Percentiles rank a stretch among this genome's conserved stretches.
These are phyloP conservation scores for Stachybotrys chlorohalonatus DNA, from an alignment of 2,329 filamentous ascomycete genomes.

Conservation along the genomic window DNA sequence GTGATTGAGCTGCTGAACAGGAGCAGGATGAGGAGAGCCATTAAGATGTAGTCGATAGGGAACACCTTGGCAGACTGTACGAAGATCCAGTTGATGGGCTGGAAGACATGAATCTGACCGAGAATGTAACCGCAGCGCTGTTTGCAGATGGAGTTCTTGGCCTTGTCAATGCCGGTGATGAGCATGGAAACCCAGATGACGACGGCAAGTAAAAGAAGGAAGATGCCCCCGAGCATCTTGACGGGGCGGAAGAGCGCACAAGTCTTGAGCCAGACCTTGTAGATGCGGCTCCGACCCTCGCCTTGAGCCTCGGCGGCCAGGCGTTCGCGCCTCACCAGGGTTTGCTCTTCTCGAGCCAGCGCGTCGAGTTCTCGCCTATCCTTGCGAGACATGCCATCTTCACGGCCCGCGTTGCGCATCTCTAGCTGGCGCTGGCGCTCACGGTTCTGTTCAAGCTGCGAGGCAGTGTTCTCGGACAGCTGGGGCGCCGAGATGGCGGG, in stretches of 20 bases:
- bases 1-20: constrained; percentile 84
- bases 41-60: constrained; percentile 85
- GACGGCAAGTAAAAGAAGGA: constrained; percentile 66
- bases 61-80: constrained; percentile 75
- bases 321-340: constrained; percentile 78
- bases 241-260: constrained; percentile 79
- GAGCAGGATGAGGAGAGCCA: constrained; percentile 73
- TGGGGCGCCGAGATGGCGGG: constrained; percentile 77
- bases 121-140: constrained; percentile 86
- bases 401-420: constrained; percentile 68
- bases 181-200: constrained; percentile 87
- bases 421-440: constrained; percentile 90
- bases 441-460: constrained; percentile 76
- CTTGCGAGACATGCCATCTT: constrained; percentile 68
- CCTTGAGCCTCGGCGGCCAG: constrained; percentile 76
- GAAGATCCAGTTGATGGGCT: constrained; percentile 80
- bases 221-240: constrained; percentile 75
- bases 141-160: constrained; percentile 90
- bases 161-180: constrained; percentile 92
- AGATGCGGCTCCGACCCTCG: constrained; percentile 64
- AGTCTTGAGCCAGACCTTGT: constrained; percentile 69
- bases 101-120: constrained; percentile 80
- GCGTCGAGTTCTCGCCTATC: constrained; percentile 84
- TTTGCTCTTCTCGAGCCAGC: constrained; percentile 83
- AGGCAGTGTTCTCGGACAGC: constrained; percentile 65